A percentile compares a stretch with the other conserved stretches of the same genome.
These are phyloP conservation scores for Hansfordia pulvinata DNA, from an alignment of 2,329 filamentous ascomycete species.

Conservation along the genomic window DNA sequence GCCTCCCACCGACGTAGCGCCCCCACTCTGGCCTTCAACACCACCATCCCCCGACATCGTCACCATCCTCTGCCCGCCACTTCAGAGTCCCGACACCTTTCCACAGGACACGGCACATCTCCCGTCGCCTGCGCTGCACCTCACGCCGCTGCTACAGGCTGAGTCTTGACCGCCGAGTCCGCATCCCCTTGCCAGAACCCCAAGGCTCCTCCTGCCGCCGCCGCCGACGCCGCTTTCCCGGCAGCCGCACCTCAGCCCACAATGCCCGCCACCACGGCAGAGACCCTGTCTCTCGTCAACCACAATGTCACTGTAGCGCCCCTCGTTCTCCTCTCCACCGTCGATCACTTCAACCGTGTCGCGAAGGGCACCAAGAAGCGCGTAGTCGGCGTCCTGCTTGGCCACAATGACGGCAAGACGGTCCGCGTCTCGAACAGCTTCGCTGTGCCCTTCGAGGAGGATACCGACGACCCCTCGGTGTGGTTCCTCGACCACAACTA, in stretches of 20 bases:
- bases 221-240: neutral
- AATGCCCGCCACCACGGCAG: constrained; percentile 95
- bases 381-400: constrained; percentile 87
- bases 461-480: constrained; percentile 95
- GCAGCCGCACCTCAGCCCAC: constrained; percentile 15
- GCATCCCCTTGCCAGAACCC: too few relatives aligned
- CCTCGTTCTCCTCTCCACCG: constrained; percentile 90
- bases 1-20: too few relatives aligned
- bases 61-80: too few relatives aligned
- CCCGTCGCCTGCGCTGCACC: too few relatives aligned
- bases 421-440: constrained; percentile 98
- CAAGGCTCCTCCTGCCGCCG: too few relatives aligned
- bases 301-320: constrained; percentile 94
- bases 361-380: constrained; percentile 76
- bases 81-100: too few relatives aligned
- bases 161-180: too few relatives aligned
- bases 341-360: constrained; percentile 95
- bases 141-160: too few relatives aligned
- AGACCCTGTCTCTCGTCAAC: constrained; percentile 88
- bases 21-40: too few relatives aligned
- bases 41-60: too few relatives aligned
- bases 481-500: constrained; percentile 99
- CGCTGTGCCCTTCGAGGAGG: constrained; percentile 98
- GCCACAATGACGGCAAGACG: constrained; percentile 91
- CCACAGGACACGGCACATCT: too few relatives aligned